Conservation (phyloP, 2,329 filamentous ascomycete genomes). For the Colletotrichum tamarilloi region DNA sequence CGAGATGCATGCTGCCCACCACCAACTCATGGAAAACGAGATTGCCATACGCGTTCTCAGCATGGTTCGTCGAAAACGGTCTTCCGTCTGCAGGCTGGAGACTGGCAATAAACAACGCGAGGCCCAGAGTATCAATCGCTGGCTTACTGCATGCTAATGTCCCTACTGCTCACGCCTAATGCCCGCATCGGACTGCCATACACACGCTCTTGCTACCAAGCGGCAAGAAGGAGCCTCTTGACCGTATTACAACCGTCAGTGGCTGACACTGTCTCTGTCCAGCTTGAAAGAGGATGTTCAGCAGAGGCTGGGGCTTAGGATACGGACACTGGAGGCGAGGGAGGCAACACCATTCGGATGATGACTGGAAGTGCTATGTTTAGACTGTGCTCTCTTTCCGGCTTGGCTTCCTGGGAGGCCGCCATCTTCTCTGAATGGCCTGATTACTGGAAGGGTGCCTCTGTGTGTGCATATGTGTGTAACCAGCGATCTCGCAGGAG, state of each 20-base stretch:
- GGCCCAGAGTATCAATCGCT: background rate
- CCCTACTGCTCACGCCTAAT: background rate
- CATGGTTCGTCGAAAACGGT: background rate
- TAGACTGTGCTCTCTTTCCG: background rate
- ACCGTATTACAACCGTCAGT: background rate
- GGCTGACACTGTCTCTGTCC: background rate
- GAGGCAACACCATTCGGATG: background rate
- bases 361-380: background rate
- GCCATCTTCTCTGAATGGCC: background rate
- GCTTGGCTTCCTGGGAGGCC: background rate
- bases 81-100: background rate
- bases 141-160: background rate
- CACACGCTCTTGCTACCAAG: background rate
- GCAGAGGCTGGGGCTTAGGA: background rate
- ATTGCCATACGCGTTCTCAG: background rate
- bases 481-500: slow-evolving; percentile 19
- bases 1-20: background rate
- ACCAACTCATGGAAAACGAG: background rate
- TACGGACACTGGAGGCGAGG: too few relatives aligned
- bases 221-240: background rate
- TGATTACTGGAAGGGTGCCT: background rate
- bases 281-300: background rate
- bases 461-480: background rate
- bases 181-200: slow-evolving; percentile 26
- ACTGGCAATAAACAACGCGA: background rate